phyloP scores from a whole-genome alignment of 2,329 filamentous ascomycete genomes.

The Bipolaris gigantea region DNA sequence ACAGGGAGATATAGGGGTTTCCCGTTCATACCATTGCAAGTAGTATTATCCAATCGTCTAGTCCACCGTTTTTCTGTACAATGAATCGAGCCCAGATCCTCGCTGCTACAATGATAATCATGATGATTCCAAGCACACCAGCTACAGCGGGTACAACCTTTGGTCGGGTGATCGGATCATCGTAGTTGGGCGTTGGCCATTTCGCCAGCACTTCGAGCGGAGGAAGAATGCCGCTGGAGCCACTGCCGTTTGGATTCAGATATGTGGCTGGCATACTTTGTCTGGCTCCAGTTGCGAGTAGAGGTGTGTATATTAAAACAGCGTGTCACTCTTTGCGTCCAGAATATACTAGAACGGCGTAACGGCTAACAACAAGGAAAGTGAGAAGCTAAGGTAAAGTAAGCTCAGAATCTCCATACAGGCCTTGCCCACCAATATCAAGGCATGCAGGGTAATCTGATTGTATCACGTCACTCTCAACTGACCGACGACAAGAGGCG shows the following conservation, averaged over 20 bases:
- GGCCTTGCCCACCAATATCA: too few species aligned
- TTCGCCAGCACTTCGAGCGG: conserved; percentile 13
- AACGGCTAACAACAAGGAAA: too few species aligned
- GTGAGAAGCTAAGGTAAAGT: too few species aligned
- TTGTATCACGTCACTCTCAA: too few species aligned
- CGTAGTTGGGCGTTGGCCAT: conserved; percentile 22
- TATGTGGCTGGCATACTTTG: neutral
- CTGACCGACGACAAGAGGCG: too few species aligned
- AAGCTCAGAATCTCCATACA: too few species aligned
- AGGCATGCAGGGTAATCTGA: too few species aligned
- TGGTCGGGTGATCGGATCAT: conserved; percentile 9
- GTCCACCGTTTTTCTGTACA: conserved; percentile 16
- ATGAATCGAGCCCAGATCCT: conserved; percentile 17
- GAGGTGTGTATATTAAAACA: neutral
- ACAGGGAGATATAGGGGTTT: neutral
- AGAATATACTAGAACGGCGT: neutral
- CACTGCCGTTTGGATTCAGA: conserved; percentile 1
- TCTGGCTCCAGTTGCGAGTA: neutral
- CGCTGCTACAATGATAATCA: conserved; percentile 9
- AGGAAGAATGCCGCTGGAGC: conserved; percentile 14
- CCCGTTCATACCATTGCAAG: conserved; percentile 11
- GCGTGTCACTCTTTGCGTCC: neutral
- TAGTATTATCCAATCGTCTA: conserved; percentile 25
- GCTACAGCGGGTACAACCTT: conserved; percentile 12
- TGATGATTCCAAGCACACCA: conserved; percentile 12